Evolutionary conservation across 768 basidiomycete species (phyloP).

Genomic region (Mycena metata): DNA sequence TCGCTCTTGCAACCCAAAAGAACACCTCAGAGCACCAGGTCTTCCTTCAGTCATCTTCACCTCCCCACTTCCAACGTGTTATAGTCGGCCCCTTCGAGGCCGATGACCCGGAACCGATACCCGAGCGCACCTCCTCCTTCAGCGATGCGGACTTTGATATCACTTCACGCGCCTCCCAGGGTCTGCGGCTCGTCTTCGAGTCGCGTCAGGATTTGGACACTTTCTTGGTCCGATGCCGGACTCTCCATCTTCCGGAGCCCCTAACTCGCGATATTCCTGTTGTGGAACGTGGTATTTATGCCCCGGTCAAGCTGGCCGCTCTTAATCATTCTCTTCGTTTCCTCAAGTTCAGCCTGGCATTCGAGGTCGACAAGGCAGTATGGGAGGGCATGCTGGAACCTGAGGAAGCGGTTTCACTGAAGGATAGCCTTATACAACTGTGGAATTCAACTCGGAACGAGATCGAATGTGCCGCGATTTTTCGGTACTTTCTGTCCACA

Average conservation of each 20-base stretch:
- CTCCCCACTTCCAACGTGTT: conserved; percentile 41
- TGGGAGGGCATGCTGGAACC: conserved; percentile 44
- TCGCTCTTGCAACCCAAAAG: conserved; percentile 39
- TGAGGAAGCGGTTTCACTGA: conserved; percentile 41
- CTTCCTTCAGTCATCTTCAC: conserved; percentile 51
- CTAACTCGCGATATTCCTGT: conserved; percentile 35
- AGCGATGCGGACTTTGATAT: conserved; percentile 43
- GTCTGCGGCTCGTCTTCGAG: conserved; percentile 47
- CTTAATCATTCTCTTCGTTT: conserved; percentile 43
- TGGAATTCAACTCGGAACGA: conserved; percentile 15
- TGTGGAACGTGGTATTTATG: conserved; percentile 35
- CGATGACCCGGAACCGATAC: background rate
- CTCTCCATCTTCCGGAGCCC: conserved; percentile 41
- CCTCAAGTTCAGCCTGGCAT: conserved; percentile 52
- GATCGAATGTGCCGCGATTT: conserved; percentile 30
- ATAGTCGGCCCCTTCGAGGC: conserved; percentile 25
- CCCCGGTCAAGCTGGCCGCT: conserved; percentile 7
- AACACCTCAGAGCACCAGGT: conserved; percentile 31
- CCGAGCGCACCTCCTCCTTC: conserved; percentile 45
- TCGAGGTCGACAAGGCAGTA: conserved; percentile 56
- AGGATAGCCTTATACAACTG: conserved; percentile 38
- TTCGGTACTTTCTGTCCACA: conserved; percentile 33
- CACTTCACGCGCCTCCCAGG: conserved; percentile 41
- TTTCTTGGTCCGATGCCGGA: conserved; percentile 43
- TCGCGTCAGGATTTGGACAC: conserved; percentile 42